Percentiles rank a stretch among this genome's conserved stretches.
phyloP scores from a whole-genome alignment of 2,329 filamentous ascomycete genomes.

The Phaeosphaeriaceae sp. region DNA sequence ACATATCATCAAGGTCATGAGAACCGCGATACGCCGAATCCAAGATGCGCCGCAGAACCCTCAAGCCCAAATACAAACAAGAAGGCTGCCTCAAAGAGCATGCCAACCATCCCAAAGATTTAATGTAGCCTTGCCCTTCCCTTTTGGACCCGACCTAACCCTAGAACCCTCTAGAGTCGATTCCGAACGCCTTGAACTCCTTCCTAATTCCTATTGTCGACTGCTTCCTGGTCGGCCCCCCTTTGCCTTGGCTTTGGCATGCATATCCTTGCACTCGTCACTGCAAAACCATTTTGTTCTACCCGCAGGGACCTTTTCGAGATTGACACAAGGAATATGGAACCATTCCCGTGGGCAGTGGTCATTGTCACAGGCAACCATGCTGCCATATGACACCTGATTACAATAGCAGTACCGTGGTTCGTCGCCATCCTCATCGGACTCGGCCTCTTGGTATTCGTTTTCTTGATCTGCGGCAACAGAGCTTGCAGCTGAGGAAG shows the following conservation, averaged over 20 bases:
- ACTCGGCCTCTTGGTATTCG: slow-evolving; percentile 42
- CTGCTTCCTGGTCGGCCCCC: slow-evolving; percentile 46
- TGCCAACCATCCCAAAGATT: slow-evolving; percentile 47
- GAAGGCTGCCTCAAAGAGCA: slow-evolving; percentile 38
- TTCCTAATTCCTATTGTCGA: slow-evolving; percentile 49
- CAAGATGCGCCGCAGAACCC: slow-evolving; percentile 24
- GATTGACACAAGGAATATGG: slow-evolving; percentile 68
- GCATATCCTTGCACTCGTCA: slow-evolving; percentile 46
- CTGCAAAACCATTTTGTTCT: slow-evolving; percentile 50
- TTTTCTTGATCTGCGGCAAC: slow-evolving; percentile 42
- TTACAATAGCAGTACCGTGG: slow-evolving; percentile 71
- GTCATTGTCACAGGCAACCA: slow-evolving; percentile 72
- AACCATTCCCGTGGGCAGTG: slow-evolving; percentile 71
- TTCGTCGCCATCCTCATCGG: slow-evolving; percentile 53
- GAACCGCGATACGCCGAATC: slow-evolving; percentile 14
- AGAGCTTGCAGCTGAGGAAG: slow-evolving; percentile 42
- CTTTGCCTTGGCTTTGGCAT: slow-evolving; percentile 39
- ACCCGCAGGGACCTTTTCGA: slow-evolving; percentile 63
- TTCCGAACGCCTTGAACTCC: slow-evolving; percentile 48
- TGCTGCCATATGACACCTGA: slow-evolving; percentile 69
- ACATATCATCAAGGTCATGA: slow-evolving; percentile 19
- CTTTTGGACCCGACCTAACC: slow-evolving; percentile 40
- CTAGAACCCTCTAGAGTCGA: slow-evolving; percentile 35
- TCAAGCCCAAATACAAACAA: slow-evolving; percentile 33
- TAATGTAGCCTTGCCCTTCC: slow-evolving; percentile 42